Evolutionary conservation across 805 yeast species (phyloP), one percentile per base, ranked within the genome.

Genomic region (Spathaspora girioi): DNA sequence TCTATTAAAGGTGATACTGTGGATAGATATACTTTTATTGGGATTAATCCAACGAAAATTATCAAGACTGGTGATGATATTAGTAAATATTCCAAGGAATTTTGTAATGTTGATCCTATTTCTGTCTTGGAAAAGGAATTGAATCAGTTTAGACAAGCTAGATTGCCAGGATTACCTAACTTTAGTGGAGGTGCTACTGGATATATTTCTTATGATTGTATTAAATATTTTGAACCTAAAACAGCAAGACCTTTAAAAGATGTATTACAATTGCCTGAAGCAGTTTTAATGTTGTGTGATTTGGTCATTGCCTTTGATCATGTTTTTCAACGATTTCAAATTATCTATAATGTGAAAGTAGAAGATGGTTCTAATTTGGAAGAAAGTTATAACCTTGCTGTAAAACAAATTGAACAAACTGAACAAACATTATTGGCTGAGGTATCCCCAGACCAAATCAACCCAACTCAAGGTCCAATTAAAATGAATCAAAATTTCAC

Each of bases 141-240:
- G 72, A 68, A 73, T 9, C 68, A 75, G 41, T 81, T 79, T 61
- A 80, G 76, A 50, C 90, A 89, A 62, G 89, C 92, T 1, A 83
- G 81, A 59, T 71, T 89, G 47, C 96, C 96, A 0, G 96, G 96
- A 42, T 73, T 92, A 47, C 89, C 97, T 12, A 81, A 79, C 56
- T 73, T 91, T 52, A 85, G 92, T 59, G 99, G 99, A 52, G 99
- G 99, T 56, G 98, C 98, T 5, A 80, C 93, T 50, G 99, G 99
- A 1, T 94, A 91, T 65, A 84, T 94, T 43, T 89, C 97, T 1
- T 94, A 94, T 63, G 99, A 94, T 68, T 94, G 99, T 75, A 87
- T 94, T 63, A 88, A 90, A 66, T 94, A 94, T 69, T 94, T 94
- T 59, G 99, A 94, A 71, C 99, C 99, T 53, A 85, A 79, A 59